Conservation (phyloP, 2,329 filamentous ascomycete species). For the Ophiobolus disseminans region DNA sequence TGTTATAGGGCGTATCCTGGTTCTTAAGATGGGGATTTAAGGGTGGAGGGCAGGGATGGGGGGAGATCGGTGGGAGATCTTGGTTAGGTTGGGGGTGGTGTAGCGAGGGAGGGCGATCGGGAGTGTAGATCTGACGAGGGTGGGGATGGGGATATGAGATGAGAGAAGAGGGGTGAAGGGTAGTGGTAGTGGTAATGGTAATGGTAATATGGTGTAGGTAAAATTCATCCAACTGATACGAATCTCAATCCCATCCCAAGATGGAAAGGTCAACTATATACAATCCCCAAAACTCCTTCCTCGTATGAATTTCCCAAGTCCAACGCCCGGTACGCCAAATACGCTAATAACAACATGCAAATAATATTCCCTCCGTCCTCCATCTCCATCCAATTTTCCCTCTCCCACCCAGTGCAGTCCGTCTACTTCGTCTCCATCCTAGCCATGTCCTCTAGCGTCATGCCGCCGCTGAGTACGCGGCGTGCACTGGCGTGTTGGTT, state of each 20-base stretch:
- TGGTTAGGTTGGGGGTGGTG: neutral
- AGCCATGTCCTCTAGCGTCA: slow-evolving; percentile 9
- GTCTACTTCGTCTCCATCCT: neutral
- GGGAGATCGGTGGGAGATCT: neutral
- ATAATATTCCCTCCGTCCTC: neutral
- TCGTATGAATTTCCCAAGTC: no score
- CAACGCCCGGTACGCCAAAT: no score
- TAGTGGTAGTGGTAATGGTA: neutral
- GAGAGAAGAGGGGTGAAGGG: neutral
- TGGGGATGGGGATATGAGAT: neutral
- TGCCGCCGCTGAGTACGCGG: slow-evolving; percentile 20
- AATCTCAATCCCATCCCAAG: no score
- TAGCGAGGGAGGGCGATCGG: neutral
- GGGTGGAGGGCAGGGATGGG: neutral
- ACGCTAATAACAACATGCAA: neutral
- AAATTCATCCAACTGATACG: no score
- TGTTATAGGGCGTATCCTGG: slow-evolving; percentile 8
- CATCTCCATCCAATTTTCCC: neutral
- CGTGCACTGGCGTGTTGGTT: slow-evolving; percentile 34
- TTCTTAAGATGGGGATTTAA: neutral
- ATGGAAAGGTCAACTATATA: no score
- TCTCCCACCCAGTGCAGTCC: no score
- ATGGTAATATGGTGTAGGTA: no score
- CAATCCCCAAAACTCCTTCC: no score
- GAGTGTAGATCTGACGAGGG: neutral